Conservation (phyloP, 371 early-diverging fungal species). For the Circinella minor region DNA sequence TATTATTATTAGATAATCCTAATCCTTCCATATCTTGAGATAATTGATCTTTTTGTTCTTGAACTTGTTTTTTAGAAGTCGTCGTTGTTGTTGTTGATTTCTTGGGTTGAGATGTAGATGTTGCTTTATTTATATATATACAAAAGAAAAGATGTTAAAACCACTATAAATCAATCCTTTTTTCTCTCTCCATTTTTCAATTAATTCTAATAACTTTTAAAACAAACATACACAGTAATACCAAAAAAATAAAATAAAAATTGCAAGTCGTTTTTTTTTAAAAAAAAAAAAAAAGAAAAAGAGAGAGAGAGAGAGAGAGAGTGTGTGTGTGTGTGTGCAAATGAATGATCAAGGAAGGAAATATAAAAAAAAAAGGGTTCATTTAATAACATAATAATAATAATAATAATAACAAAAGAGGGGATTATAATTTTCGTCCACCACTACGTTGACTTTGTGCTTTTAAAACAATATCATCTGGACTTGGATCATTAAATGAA, state of each 20-base stretch:
- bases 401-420: too few species aligned
- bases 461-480: constrained; percentile 79
- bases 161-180: too few species aligned
- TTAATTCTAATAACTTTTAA: too few species aligned
- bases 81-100: constrained; percentile 6
- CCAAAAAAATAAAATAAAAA: background rate
- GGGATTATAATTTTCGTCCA: constrained; percentile 19
- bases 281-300: too few species aligned
- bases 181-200: too few species aligned
- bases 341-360: constrained; percentile 14
- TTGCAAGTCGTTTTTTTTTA: background rate
- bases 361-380: constrained; percentile 1
- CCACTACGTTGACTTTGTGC: constrained; percentile 59
- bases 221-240: too few species aligned
- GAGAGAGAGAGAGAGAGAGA: too few species aligned
- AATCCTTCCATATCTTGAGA: constrained; percentile 57
- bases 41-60: constrained; percentile 41
- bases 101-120: constrained; percentile 10
- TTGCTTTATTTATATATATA: background rate
- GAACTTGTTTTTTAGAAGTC: constrained; percentile 1
- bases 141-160: too few species aligned
- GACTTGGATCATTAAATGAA: constrained; percentile 79
- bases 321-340: too few species aligned
- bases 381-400: too few species aligned
- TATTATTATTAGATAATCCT: constrained; percentile 30